These are phyloP conservation scores for Globomyces sp. DNA, from an alignment of 371 early-diverging fungal genomes.

Conservation along the genomic window DNA sequence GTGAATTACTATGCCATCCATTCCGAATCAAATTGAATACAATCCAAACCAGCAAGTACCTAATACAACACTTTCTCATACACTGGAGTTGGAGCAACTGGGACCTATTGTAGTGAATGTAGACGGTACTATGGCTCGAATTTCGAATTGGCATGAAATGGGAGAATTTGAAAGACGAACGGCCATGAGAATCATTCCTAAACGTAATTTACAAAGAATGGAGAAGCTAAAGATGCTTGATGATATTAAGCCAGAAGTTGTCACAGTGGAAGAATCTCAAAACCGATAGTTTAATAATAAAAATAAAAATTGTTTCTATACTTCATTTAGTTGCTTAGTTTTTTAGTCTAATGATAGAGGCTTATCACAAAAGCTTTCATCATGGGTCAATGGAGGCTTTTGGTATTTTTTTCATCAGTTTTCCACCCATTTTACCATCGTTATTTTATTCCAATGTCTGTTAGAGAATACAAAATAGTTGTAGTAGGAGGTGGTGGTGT, in stretches of 20 bases:
- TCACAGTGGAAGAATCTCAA: no score
- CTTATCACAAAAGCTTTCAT: no score
- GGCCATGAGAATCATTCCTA: conserved; percentile 62
- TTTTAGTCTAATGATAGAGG: no score
- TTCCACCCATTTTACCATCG: no score
- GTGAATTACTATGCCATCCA: background rate
- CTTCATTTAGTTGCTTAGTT: no score
- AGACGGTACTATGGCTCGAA: conserved; percentile 68
- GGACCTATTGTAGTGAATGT: conserved; percentile 37
- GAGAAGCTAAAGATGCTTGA: conserved; percentile 37
- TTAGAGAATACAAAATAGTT: conserved; percentile 15
- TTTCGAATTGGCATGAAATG: conserved; percentile 75
- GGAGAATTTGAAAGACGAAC: conserved; percentile 62
- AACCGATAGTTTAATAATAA: no score
- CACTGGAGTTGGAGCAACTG: conserved; percentile 28
- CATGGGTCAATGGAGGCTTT: no score
- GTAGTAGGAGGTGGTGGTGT: conserved; percentile 20
- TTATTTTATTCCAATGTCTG: conserved; percentile 1
- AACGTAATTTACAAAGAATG: conserved; percentile 61
- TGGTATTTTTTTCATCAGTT: no score
- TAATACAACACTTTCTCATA: background rate
- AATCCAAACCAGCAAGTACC: conserved; percentile 11
- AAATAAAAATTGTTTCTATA: no score
- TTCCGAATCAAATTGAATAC: background rate
- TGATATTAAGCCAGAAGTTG: background rate